A percentile compares a stretch with the other conserved stretches of the same genome.
Evolutionary conservation across 192 early-diverging fungal species (phyloP).

Genomic region (Mortierella alpina): DNA sequence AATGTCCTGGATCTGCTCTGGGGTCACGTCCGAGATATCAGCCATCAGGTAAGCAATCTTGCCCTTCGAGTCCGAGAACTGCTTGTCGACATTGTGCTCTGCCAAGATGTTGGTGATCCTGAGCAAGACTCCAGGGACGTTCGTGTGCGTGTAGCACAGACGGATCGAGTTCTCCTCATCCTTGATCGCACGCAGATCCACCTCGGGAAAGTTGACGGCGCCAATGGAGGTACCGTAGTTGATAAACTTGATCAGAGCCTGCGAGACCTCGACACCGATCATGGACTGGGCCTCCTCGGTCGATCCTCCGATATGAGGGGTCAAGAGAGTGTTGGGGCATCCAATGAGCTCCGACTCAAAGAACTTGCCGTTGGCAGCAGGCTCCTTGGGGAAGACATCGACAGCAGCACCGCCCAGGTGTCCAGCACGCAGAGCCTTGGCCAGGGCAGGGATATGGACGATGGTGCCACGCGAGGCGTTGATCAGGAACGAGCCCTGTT

Average conservation of each 20-base stretch:
- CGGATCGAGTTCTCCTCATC: constrained; percentile 80
- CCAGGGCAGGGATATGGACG: constrained; percentile 92
- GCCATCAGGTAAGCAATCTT: constrained; percentile 96
- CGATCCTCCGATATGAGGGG: constrained; percentile 98
- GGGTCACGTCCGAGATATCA: constrained; percentile 87
- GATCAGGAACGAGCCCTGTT: constrained; percentile 91
- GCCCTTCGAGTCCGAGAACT: constrained; percentile 96
- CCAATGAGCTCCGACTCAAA: constrained; percentile 75
- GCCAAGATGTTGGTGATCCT: constrained; percentile 94
- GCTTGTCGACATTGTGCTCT: constrained; percentile 98
- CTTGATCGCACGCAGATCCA: constrained; percentile 87
- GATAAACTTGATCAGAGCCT: constrained; percentile 87
- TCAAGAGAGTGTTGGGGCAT: constrained; percentile 95
- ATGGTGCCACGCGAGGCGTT: constrained; percentile 97
- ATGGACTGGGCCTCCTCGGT: constrained; percentile 98
- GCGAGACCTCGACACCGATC: constrained; percentile 96
- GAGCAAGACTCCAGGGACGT: constrained; percentile 56
- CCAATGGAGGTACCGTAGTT: constrained; percentile 89
- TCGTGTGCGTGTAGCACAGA: constrained; percentile 89
- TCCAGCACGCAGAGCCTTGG: constrained; percentile 81
- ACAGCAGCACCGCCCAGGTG: constrained; percentile 94
- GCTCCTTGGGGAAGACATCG: constrained; percentile 97
- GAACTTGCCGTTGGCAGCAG: constrained; percentile 84
- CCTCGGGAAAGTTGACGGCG: constrained; percentile 97
- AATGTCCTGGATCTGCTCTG: constrained; percentile 74